Percentiles rank a stretch among this genome's conserved stretches.
These are phyloP conservation scores for Gracilaria domingensis DNA, from an alignment of 23 red algal genomes.

Conservation along the genomic window DNA sequence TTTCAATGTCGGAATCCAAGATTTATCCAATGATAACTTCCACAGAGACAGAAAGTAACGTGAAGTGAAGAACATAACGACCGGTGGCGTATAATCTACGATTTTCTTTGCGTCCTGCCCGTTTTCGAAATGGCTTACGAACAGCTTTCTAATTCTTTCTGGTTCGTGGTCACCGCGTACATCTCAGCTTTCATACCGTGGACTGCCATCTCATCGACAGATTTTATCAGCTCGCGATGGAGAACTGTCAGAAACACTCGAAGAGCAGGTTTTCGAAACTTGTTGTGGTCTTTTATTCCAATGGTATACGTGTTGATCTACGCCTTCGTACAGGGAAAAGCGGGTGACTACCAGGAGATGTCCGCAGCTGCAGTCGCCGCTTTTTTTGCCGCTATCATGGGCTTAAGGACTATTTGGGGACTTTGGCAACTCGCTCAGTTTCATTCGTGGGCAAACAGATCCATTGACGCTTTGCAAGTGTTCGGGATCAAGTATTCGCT, in stretches of 20 bases:
- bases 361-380: background rate
- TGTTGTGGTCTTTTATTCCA: conserved; percentile 11
- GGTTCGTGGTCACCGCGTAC: conserved; percentile 8
- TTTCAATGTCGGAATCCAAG: no score
- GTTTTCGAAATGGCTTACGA: background rate
- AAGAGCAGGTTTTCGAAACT: background rate
- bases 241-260: conserved; percentile 31
- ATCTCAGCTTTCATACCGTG: conserved; percentile 20
- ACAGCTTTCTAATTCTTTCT: background rate
- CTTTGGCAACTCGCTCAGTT: conserved; percentile 17
- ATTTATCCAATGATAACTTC: no score
- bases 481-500: background rate
- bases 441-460: conserved; percentile 3
- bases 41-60: no score
- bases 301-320: conserved; percentile 16
- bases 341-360: conserved; percentile 21
- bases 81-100: no score
- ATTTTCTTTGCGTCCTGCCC: no score
- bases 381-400: background rate
- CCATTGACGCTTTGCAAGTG: background rate
- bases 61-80: no score
- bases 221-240: conserved; percentile 36
- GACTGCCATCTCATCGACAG: conserved; percentile 9
- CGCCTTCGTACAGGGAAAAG: background rate
- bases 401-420: conserved; percentile 17